Evolutionary conservation across 1,139 yeast species (phyloP).

Genomic region (Lodderomyces orthopsilosis): DNA sequence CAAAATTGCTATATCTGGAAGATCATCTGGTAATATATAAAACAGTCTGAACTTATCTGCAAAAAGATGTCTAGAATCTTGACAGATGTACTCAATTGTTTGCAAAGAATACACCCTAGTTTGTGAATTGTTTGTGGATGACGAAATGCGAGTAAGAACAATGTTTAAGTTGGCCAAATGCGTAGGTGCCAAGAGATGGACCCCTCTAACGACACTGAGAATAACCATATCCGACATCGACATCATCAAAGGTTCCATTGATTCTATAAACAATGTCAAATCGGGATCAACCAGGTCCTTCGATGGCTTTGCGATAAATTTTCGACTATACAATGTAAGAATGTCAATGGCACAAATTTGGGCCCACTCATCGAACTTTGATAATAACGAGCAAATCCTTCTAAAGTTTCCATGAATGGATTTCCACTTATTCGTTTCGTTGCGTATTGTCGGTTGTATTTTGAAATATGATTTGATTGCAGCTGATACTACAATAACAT

Average conservation of each 20-base stretch:
- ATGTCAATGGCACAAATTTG: conserved; percentile 60
- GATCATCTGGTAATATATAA: conserved; percentile 59
- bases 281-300: conserved; percentile 57
- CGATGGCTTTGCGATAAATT: conserved; percentile 54
- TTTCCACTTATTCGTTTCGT: conserved; percentile 53
- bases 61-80: conserved; percentile 44
- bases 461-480: conserved; percentile 59
- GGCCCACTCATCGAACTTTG: conserved; percentile 74
- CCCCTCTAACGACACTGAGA: conserved; percentile 57
- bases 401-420: conserved; percentile 72
- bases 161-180: conserved; percentile 48
- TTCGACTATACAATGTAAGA: conserved; percentile 63
- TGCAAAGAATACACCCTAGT: conserved; percentile 38
- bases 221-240: conserved; percentile 61
- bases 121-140: conserved; percentile 31
- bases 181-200: conserved; percentile 51
- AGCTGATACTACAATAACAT: conserved; percentile 64
- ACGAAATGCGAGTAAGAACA: conserved; percentile 45
- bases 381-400: conserved; percentile 53
- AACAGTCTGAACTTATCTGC: conserved; percentile 50
- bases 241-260: conserved; percentile 43
- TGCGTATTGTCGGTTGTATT: conserved; percentile 28
- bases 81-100: conserved; percentile 35
- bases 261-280: conserved; percentile 48
- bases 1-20: conserved; percentile 39